Base-by-base conservation (phyloP, 2,329 filamentous ascomycete genomes). In the Helminthosporium solani region DNA sequence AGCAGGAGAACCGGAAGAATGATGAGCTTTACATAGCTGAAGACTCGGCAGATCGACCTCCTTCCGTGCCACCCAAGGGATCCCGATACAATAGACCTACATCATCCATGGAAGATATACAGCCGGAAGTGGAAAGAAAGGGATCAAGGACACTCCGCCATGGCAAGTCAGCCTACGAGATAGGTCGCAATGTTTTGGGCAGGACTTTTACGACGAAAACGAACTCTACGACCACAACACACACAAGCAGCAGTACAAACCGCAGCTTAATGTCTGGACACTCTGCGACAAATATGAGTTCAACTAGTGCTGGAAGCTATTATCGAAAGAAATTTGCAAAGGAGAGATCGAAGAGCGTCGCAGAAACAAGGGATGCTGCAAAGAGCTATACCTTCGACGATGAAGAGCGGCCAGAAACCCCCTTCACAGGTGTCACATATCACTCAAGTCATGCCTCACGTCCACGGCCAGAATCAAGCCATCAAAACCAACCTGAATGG, bases 301-400 rank as follows among this genome's bases (percentile, higher is more conserved):
- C 90, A 40, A 97, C 94, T 14, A 97, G 94, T 71, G 94, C 94
- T 14, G 94, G 91, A 43, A 97, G 92, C 71, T 83, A 95, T 54
- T 91, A 90, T 23, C 83, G 91, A 50, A 87, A 88, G 62, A 86
- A 85, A 54, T 66, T 74, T 70, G 65, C 77, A 61, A 70, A 62
- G 28, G 70, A 70, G 33, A 58, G 85, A 51, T 78, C 85, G 14
- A 81, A 83, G 53, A 89, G 85, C 61, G 82, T 83, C 2, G 70
- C 88, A 54, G 84, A 82, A 33, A 77, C 80, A 45, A 78, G 80
- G 31, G 58, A 62, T 34, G 41, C 57, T 12, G 42, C 56, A 14
- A 60, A 81, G 45, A 61, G 58, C 7, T 69, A 62, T 45, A 64
- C 62, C 2, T 70, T 69, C 36, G 65, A 68, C 31, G 67, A 70